Evolutionary conservation across 1,284 basidiomycete genomes (phyloP).

Genomic region (Moniliophthora roreri): DNA sequence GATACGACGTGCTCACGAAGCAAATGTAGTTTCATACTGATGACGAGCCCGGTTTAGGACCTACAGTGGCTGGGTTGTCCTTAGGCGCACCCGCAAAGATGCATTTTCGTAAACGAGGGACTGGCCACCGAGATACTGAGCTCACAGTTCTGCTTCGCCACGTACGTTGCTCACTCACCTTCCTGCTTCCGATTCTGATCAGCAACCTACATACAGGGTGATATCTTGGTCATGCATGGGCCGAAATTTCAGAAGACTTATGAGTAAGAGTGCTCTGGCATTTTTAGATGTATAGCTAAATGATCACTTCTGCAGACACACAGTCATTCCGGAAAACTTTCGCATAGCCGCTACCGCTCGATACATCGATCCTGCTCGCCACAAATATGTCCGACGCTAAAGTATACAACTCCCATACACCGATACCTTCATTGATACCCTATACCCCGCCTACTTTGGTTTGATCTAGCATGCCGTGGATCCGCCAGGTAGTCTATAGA

Average conservation of each 20-base stretch:
- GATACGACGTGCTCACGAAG: background rate
- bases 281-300: background rate
- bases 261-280: slow-evolving; percentile 47
- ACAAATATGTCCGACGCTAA: slow-evolving; percentile 1
- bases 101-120: slow-evolving; percentile 61
- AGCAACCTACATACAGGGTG: slow-evolving; percentile 49
- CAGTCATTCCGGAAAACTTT: slow-evolving; percentile 46
- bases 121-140: slow-evolving; percentile 31
- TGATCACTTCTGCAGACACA: slow-evolving; percentile 34
- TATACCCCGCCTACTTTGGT: too few relatives aligned
- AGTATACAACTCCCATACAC: too few relatives aligned
- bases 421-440: background rate
- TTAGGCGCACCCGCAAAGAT: slow-evolving; percentile 71
- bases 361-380: slow-evolving; percentile 27
- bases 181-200: background rate
- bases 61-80: slow-evolving; percentile 69
- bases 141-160: slow-evolving; percentile 64
- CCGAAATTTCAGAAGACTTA: slow-evolving; percentile 63
- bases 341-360: slow-evolving; percentile 52
- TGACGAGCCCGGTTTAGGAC: slow-evolving; percentile 68
- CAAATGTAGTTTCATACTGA: slow-evolving; percentile 75
- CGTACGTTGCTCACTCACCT: slow-evolving; percentile 37
- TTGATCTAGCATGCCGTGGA: too few relatives aligned
- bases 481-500: too few relatives aligned
- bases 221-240: slow-evolving; percentile 76